Conservation (phyloP, 1,284 basidiomycete genomes). For the Exsudoporus floridanus region DNA sequence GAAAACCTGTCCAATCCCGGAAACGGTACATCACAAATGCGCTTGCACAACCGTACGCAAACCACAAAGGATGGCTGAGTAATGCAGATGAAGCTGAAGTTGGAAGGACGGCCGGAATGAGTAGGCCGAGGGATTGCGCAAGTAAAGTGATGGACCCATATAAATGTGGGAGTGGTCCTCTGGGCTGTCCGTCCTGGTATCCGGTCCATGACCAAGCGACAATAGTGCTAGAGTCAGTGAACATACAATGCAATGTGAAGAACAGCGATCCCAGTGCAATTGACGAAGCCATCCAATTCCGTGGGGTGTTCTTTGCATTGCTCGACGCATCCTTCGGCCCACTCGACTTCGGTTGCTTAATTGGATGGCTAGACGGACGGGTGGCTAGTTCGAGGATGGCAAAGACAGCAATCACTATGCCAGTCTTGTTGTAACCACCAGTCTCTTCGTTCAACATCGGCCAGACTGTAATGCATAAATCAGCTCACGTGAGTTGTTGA, state of each 20-base stretch:
- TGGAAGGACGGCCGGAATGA: conserved; percentile 42
- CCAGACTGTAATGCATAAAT: conserved; percentile 59
- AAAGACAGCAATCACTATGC: conserved; percentile 53
- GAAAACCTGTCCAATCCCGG: conserved; percentile 75
- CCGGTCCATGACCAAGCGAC: conserved; percentile 93
- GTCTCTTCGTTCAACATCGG: conserved; percentile 67
- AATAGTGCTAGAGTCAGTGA: conserved; percentile 81
- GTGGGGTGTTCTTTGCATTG: conserved; percentile 16
- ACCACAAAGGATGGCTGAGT: conserved; percentile 50
- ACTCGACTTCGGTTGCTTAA: conserved; percentile 12
- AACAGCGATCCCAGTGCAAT: conserved; percentile 73
- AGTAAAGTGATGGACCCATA: conserved; percentile 71
- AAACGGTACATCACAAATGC: conserved; percentile 60
- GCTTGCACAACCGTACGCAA: conserved; percentile 49
- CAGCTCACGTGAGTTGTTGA: neutral
- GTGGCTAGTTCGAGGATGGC: conserved; percentile 50
- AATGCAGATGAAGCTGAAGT: conserved; percentile 23
- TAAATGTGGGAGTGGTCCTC: conserved; percentile 74
- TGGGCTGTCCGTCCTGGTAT: conserved; percentile 59
- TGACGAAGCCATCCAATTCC: conserved; percentile 49
- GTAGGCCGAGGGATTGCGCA: conserved; percentile 60
- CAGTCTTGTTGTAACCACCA: conserved; percentile 73
- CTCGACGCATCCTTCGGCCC: conserved; percentile 4
- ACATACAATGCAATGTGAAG: conserved; percentile 76
- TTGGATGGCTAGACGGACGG: conserved; percentile 31